These are phyloP conservation scores for Lachancea fermentati DNA, from an alignment of 805 yeast genomes.

Conservation along the genomic window DNA sequence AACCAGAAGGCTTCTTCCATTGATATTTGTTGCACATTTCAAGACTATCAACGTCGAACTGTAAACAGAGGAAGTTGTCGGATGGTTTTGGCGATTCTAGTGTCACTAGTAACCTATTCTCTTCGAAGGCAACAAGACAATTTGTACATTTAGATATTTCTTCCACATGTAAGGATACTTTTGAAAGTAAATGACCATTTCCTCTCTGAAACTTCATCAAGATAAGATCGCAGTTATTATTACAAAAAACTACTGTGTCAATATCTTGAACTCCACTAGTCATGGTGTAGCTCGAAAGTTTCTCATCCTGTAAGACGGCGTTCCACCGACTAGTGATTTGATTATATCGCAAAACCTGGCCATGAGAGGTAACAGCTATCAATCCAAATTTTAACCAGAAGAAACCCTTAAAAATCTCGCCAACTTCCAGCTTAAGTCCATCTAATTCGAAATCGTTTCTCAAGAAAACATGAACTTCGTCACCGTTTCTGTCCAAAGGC, in stretches of 20 bases:
- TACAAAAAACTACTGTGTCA: slow-evolving; percentile 33
- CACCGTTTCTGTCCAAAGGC: slow-evolving; percentile 26
- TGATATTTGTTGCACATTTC: slow-evolving; percentile 17
- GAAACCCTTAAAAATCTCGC: slow-evolving; percentile 60
- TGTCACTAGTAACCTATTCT: slow-evolving; percentile 35
- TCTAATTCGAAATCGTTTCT: slow-evolving; percentile 33
- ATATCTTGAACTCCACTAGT: slow-evolving; percentile 38
- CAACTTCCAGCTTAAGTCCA: slow-evolving; percentile 30
- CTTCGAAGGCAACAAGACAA: slow-evolving; percentile 33
- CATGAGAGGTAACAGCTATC: slow-evolving; percentile 54
- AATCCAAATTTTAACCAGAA: slow-evolving; percentile 42
- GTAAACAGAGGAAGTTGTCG: slow-evolving; percentile 44
- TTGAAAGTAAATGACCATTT: slow-evolving; percentile 27
- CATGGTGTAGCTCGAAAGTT: slow-evolving; percentile 37
- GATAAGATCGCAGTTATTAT: slow-evolving; percentile 39
- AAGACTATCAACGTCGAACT: slow-evolving; percentile 31
- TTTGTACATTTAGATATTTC: slow-evolving; percentile 46
- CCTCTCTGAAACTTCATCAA: slow-evolving; percentile 37
- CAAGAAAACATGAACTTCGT: slow-evolving; percentile 30
- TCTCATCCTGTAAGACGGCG: slow-evolving; percentile 17
- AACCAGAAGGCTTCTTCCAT: slow-evolving; percentile 41
- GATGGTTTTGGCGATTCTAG: slow-evolving; percentile 65
- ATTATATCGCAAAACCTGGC: slow-evolving; percentile 40
- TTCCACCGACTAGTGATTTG: slow-evolving; percentile 25
- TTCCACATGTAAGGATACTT: slow-evolving; percentile 20